Evolutionary conservation across 2,329 filamentous ascomycete species (phyloP).

Genomic region (Fusarium irregulare): DNA sequence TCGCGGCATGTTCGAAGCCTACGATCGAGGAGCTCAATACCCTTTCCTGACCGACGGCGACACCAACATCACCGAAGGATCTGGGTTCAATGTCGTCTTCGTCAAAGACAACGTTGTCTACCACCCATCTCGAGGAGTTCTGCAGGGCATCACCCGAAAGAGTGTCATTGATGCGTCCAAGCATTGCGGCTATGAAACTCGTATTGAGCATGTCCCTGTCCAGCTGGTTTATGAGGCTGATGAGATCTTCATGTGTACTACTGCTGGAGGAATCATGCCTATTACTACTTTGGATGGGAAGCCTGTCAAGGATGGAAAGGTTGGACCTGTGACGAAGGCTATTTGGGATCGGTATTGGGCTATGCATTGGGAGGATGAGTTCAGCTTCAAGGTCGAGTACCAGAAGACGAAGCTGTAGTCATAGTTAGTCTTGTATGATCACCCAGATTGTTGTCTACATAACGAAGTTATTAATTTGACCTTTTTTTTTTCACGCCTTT

Average conservation of each 20-base stretch:
- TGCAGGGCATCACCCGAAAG: conserved; percentile 61
- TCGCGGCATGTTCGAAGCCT: conserved; percentile 58
- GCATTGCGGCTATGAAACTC: conserved; percentile 50
- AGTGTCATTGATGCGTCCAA: conserved; percentile 59
- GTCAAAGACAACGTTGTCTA: conserved; percentile 58
- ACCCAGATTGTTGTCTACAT: background rate
- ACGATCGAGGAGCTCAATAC: conserved; percentile 58
- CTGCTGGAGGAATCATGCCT: conserved; percentile 65
- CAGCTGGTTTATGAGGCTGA: conserved; percentile 54
- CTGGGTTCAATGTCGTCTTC: conserved; percentile 61
- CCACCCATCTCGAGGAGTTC: conserved; percentile 60
- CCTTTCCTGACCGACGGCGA: conserved; percentile 64
- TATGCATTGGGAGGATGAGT: conserved; percentile 33
- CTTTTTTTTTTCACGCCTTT: background rate
- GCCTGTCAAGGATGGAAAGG: conserved; percentile 54
- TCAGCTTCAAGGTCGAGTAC: conserved; percentile 33
- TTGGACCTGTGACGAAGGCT: conserved; percentile 58
- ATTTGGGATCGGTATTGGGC: conserved; percentile 63
- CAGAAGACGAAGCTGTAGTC: background rate
- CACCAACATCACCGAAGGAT: conserved; percentile 61
- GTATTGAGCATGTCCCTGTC: conserved; percentile 6
- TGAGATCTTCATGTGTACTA: conserved; percentile 65
- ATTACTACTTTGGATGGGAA: conserved; percentile 59
- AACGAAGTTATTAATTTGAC: background rate
- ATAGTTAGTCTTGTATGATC: background rate